phyloP scores from a whole-genome alignment of 306 rosid species.

The Fragaria nilgerrensis region DNA sequence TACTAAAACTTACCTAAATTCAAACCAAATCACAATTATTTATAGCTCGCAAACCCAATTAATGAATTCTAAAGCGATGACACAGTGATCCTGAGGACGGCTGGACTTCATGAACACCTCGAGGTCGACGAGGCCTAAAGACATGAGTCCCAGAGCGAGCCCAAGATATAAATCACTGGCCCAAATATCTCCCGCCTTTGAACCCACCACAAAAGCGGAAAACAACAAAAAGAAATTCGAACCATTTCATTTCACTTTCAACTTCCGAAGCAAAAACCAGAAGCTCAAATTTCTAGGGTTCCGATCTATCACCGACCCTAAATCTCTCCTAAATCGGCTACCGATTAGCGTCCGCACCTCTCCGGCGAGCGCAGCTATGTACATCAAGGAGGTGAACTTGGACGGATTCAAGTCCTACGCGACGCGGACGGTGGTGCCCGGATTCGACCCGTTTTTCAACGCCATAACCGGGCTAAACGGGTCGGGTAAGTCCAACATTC shows the following conservation, averaged over 20 bases:
- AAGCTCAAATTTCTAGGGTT: neutral
- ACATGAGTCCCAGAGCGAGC: conserved; percentile 95
- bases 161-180: conserved; percentile 28
- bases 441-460: conserved; percentile 84
- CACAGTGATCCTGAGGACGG: conserved; percentile 71
- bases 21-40: neutral
- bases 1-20: neutral
- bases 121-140: conserved; percentile 92
- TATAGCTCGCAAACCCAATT: too few relatives aligned
- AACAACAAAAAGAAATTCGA: neutral
- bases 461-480: conserved; percentile 94
- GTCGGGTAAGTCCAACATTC: conserved; percentile 94
- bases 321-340: neutral
- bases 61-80: neutral
- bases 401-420: conserved; percentile 99
- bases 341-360: neutral
- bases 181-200: neutral
- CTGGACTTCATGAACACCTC: conserved; percentile 95
- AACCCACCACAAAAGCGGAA: neutral
- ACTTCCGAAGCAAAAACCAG: neutral
- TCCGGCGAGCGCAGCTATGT: conserved; percentile 32
- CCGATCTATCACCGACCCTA: neutral
- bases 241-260: neutral
- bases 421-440: conserved; percentile 83
- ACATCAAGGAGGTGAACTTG: conserved; percentile 79